Percentiles rank a stretch among this genome's conserved stretches.
These are phyloP conservation scores for Ophidiomyces ophidiicola DNA, from an alignment of 2,329 filamentous ascomycete species.

Conservation along the genomic window DNA sequence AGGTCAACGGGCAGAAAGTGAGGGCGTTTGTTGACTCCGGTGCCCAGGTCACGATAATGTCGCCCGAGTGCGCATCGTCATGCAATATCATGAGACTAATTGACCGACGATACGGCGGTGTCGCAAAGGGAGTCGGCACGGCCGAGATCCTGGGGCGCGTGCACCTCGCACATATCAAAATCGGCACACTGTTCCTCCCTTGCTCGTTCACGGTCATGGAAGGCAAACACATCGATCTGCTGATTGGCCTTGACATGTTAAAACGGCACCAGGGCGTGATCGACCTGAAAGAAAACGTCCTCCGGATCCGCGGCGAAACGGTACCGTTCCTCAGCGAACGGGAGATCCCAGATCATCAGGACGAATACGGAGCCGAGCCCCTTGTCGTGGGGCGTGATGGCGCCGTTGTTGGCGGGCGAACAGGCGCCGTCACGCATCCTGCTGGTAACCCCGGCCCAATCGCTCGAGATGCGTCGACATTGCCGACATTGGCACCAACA, in stretches of 20 bases:
- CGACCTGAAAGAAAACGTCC: constrained; percentile 69
- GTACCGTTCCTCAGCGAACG: constrained; percentile 84
- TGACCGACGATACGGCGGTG: constrained; percentile 79
- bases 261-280: constrained; percentile 91
- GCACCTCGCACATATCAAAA: constrained; percentile 88
- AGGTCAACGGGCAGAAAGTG: constrained; percentile 83
- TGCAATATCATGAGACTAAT: constrained; percentile 96
- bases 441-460: constrained; percentile 17
- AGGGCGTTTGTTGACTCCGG: constrained; percentile 97
- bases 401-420: constrained; percentile 73
- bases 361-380: constrained; percentile 66
- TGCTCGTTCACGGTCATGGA: constrained; percentile 99
- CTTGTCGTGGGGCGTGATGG: constrained; percentile 74
- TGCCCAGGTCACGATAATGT: constrained; percentile 98
- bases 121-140: constrained; percentile 87
- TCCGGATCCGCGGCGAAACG: constrained; percentile 78
- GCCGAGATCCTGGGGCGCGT: constrained; percentile 90
- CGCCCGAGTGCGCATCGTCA: constrained; percentile 73
- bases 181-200: constrained; percentile 72
- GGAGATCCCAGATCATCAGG: constrained; percentile 70
- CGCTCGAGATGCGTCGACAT: constrained; percentile 2
- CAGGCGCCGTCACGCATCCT: constrained; percentile 50
- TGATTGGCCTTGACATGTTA: constrained; percentile 91
- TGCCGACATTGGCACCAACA: constrained; percentile 12
- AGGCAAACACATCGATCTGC: constrained; percentile 85